Evolutionary conservation across 2,329 filamentous ascomycete species (phyloP), one percentile per base, ranked within the genome.

Genomic region (Hypoxylon sp.): DNA sequence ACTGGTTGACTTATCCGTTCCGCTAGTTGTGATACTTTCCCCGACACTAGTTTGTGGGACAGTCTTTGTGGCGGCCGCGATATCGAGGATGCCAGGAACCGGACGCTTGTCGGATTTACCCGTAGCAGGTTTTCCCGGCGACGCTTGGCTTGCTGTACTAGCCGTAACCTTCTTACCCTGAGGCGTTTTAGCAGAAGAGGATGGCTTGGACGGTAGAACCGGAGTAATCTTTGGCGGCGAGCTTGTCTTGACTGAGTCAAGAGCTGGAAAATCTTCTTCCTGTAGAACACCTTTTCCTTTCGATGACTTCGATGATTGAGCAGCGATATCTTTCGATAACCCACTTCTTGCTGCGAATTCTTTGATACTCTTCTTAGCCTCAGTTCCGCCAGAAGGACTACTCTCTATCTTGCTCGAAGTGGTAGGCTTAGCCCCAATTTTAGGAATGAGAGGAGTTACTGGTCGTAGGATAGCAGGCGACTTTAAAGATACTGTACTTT

Each of bases 201-300:
- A 51, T 11, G 66, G 37, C 54, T 76, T 82, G 0, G 81, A 74
- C 2, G 80, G 73, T 19, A 79, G 68, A 1, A 76, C 77, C 0
- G 79, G 78, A 2, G 79, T 75, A 44, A 77, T 58, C 48, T 77
- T 76, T 35, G 77, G 73, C 1, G 79, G 70, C 22, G 82, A 80
- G 47, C 78, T 77, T 8, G 75, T 64, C 66, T 83, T 85, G 22
- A 82, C 78, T 9, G 85, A 80, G 67, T 86, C 83, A 5, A 91
- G 79, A 2, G 87, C 85, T 10, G 89, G 89, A 72, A 90, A 91
- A 71, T 91, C 88, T 72, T 90, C 88, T 24, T 89, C 86, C 65
- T 88, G 84, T 48, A 90, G 77, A 31, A 85, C 67, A 42, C 75
- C 67, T 56, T 74, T 79, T 31, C 73, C 74, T 70, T 80, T 80